A percentile compares a stretch with the other conserved stretches of the same genome.
phyloP scores from a whole-genome alignment of 129 eudicot genomes.

The Gnaphalium uliginosum region DNA sequence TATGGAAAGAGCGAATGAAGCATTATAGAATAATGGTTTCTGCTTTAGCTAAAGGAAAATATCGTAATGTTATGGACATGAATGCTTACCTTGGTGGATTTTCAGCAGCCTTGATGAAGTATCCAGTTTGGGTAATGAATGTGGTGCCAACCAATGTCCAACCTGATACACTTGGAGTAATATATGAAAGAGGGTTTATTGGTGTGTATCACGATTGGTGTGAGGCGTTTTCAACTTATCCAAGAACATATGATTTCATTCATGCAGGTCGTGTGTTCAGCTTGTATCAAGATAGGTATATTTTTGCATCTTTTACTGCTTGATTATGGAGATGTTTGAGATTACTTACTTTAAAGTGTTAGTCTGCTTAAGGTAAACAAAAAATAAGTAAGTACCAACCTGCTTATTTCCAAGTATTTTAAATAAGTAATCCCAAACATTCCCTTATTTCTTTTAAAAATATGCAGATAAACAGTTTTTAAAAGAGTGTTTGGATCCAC shows the following conservation, averaged over 20 bases:
- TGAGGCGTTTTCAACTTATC: conserved; percentile 89
- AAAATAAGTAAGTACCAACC: no score
- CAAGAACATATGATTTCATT: conserved; percentile 92
- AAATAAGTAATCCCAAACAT: no score
- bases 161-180: conserved; percentile 64
- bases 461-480: no score
- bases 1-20: conserved; percentile 64
- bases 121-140: conserved; percentile 98
- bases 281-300: conserved; percentile 78
- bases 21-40: conserved; percentile 52
- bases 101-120: conserved; percentile 68
- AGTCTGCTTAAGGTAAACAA: no score
- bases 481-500: no score
- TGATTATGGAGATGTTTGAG: no score
- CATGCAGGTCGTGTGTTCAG: conserved; percentile 81
- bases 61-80: conserved; percentile 88
- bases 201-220: conserved; percentile 93
- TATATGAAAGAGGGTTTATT: conserved; percentile 79
- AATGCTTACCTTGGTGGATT: conserved; percentile 92
- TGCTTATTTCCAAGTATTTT: no score
- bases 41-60: conserved; percentile 48
- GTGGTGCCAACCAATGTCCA: conserved; percentile 68
- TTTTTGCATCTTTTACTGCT: not conserved
- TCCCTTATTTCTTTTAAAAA: no score
- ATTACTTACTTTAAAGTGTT: no score